Conservation (phyloP, 345 rosid species). For the Ceriops decandra region DNA sequence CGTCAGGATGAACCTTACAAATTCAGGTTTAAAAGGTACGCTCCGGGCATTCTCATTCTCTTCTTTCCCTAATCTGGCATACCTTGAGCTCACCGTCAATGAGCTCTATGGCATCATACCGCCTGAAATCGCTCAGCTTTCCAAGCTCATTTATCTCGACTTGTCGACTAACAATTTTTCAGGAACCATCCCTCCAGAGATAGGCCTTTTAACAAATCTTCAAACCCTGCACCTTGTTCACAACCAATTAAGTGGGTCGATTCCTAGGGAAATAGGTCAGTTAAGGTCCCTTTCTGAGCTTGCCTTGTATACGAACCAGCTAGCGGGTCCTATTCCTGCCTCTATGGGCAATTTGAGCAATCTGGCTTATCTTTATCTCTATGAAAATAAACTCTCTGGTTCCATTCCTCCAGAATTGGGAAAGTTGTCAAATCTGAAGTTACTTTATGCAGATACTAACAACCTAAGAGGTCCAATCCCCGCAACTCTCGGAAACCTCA, state of each 20-base stretch:
- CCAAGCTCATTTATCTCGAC: conserved; percentile 26
- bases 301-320: conserved; percentile 13
- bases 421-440: conserved; percentile 7
- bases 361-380: background rate
- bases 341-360: conserved; percentile 14
- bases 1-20: background rate
- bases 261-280: conserved; percentile 17
- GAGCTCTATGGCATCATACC: conserved; percentile 17
- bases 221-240: conserved; percentile 1
- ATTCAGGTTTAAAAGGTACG: conserved; percentile 14
- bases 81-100: conserved; percentile 14
- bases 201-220: conserved; percentile 18
- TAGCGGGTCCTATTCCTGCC: conserved; percentile 19
- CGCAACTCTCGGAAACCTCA: conserved; percentile 16
- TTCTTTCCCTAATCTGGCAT: conserved; percentile 18
- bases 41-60: conserved; percentile 20
- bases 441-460: conserved; percentile 16
- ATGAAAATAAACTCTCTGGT: conserved; percentile 1
- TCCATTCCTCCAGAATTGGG: conserved; percentile 23
- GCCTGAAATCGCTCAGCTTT: conserved; percentile 16
- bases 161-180: conserved; percentile 2
- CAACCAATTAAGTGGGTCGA: conserved; percentile 15
- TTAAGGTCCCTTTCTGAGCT: conserved; percentile 12
- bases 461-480: conserved; percentile 16
- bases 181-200: conserved; percentile 17